These are phyloP conservation scores for Byssoonygena ceratinophila DNA, from an alignment of 2,329 filamentous ascomycete species.

Conservation along the genomic window DNA sequence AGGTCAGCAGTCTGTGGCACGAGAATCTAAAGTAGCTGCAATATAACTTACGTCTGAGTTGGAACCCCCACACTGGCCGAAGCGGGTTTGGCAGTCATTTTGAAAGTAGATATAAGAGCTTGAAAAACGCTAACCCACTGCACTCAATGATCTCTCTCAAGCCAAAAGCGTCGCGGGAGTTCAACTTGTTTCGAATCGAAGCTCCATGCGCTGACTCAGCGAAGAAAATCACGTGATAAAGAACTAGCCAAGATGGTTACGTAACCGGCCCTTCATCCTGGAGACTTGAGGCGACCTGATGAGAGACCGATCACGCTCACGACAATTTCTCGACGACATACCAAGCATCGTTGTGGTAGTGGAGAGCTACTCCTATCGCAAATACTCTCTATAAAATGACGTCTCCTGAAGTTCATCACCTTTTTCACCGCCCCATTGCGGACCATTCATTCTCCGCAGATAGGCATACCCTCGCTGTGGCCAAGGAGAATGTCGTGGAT, in stretches of 20 bases:
- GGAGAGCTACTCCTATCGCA: slow-evolving; percentile 94
- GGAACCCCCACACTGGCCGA: slow-evolving; percentile 46
- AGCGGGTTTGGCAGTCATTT: slow-evolving; percentile 30
- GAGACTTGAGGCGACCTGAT: too few species aligned
- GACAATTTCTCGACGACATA: not conserved
- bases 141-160: not conserved
- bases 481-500: slow-evolving; percentile 80
- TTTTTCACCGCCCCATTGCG: slow-evolving; percentile 91
- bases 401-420: slow-evolving; percentile 81
- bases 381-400: slow-evolving; percentile 55
- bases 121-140: not conserved
- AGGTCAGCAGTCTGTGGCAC: slow-evolving; percentile 18
- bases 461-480: slow-evolving; percentile 75
- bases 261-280: too few species aligned
- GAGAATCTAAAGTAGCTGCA: not conserved
- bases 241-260: too few species aligned
- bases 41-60: slow-evolving; percentile 60
- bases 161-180: not conserved
- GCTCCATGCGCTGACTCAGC: not conserved
- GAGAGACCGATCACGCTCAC: too few species aligned
- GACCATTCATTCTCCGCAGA: slow-evolving; percentile 98
- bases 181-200: not conserved
- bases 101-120: not conserved
- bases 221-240: not conserved
- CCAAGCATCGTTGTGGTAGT: slow-evolving; percentile 56